Evolutionary conservation across 768 basidiomycete species (phyloP).

Genomic region (Scleroderma bovista): DNA sequence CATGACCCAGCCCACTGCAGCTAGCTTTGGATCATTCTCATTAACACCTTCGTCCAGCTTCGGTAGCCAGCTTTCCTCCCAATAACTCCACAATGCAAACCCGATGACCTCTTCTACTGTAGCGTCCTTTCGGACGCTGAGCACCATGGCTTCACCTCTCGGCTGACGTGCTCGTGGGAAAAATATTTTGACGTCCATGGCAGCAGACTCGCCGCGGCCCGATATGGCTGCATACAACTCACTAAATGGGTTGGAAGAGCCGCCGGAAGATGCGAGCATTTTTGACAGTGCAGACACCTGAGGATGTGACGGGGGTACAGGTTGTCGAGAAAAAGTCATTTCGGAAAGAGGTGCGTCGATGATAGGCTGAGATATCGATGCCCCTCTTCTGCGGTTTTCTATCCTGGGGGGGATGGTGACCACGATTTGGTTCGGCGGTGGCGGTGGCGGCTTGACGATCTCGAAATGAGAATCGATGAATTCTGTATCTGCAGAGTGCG

Average conservation of each 20-base stretch:
- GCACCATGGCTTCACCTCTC: slow-evolving; percentile 53
- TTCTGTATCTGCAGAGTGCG: slow-evolving; percentile 14
- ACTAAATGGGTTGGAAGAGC: slow-evolving; percentile 76
- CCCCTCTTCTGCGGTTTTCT: slow-evolving; percentile 24
- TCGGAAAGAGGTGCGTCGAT: slow-evolving; percentile 12
- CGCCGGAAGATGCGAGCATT: slow-evolving; percentile 63
- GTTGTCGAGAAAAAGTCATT: slow-evolving; percentile 48
- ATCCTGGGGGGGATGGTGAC: slow-evolving; percentile 17
- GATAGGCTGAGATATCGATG: slow-evolving; percentile 23
- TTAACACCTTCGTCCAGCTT: slow-evolving; percentile 62
- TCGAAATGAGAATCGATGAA: slow-evolving; percentile 45
- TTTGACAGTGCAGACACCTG: slow-evolving; percentile 64
- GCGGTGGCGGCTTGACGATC: slow-evolving; percentile 42
- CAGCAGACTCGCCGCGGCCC: slow-evolving; percentile 62
- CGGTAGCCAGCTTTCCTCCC: slow-evolving; percentile 82
- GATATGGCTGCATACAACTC: slow-evolving; percentile 84
- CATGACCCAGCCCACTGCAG: slow-evolving; percentile 86
- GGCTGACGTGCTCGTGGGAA: slow-evolving; percentile 77
- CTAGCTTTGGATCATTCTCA: slow-evolving; percentile 62
- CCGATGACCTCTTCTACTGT: slow-evolving; percentile 96
- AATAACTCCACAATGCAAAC: slow-evolving; percentile 86
- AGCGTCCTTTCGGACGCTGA: slow-evolving; percentile 81
- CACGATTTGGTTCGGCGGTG: slow-evolving; percentile 15
- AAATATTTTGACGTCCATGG: slow-evolving; percentile 66
- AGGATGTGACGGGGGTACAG: slow-evolving; percentile 38